A percentile compares a stretch with the other conserved stretches of the same genome.
phyloP scores from a whole-genome alignment of 2,329 filamentous ascomycete species.

The Hypomyces perniciosus region DNA sequence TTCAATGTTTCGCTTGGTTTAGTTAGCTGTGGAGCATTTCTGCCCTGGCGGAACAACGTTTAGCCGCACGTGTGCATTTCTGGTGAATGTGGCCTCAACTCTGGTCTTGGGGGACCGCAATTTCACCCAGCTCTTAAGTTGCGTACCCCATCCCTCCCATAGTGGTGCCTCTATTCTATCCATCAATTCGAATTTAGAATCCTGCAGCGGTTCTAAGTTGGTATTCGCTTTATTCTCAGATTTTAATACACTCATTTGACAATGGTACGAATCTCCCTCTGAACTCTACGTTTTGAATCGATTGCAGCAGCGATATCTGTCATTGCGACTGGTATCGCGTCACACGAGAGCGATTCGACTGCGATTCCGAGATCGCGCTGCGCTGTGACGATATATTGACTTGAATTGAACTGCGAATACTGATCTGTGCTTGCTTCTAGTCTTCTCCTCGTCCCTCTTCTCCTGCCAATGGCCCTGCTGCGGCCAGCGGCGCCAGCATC shows the following conservation, averaged over 20 bases:
- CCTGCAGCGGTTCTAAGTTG: conserved; percentile 30
- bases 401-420: neutral
- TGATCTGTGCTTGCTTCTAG: neutral
- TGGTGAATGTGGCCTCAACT: conserved; percentile 42
- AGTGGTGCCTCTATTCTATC: conserved; percentile 18
- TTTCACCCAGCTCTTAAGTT: conserved; percentile 18
- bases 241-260: conserved; percentile 15
- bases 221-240: conserved; percentile 12
- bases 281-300: neutral
- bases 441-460: conserved; percentile 54
- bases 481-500: conserved; percentile 61
- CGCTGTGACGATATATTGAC: neutral
- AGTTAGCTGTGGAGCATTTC: neutral
- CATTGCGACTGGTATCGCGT: neutral
- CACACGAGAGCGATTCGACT: neutral
- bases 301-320: neutral
- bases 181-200: conserved; percentile 23
- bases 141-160: conserved; percentile 15
- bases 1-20: neutral
- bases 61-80: conserved; percentile 25
- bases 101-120: conserved; percentile 21
- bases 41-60: conserved; percentile 28
- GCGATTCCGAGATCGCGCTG: neutral
- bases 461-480: conserved; percentile 49
- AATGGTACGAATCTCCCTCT: conserved; percentile 26